These are phyloP conservation scores for Chondrus crispus DNA, from an alignment of 23 red algal species.

Conservation along the genomic window DNA sequence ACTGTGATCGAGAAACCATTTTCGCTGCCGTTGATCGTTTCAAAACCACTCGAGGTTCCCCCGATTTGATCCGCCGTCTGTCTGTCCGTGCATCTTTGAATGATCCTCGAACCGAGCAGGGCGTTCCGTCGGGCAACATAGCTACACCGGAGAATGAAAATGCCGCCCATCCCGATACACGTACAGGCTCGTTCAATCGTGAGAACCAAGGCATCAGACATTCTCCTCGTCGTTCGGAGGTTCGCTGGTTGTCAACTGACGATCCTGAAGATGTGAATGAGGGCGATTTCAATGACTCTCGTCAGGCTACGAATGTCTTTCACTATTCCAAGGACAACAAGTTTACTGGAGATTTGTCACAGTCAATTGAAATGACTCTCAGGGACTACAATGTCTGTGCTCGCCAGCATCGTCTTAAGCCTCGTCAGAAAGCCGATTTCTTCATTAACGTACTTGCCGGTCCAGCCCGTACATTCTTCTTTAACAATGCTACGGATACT, in stretches of 20 bases:
- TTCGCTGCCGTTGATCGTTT: neutral
- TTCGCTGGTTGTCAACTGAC: neutral
- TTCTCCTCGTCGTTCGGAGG: neutral
- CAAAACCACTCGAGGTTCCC: neutral
- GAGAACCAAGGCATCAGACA: neutral
- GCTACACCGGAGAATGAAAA: neutral
- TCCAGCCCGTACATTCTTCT: conserved; percentile 35
- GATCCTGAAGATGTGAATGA: neutral
- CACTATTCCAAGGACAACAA: conserved; percentile 17
- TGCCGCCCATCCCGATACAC: neutral
- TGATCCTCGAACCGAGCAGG: neutral
- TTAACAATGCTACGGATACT: conserved; percentile 17
- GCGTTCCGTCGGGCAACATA: neutral
- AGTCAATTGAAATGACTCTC: neutral
- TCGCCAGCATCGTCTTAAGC: neutral
- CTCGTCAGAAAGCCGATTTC: conserved; percentile 12
- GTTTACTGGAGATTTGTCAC: neutral
- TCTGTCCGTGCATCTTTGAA: neutral
- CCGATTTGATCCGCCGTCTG: neutral
- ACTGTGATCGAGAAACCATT: neutral
- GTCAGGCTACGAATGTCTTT: neutral
- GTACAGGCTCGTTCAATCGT: neutral
- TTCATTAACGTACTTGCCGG: neutral
- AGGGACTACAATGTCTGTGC: neutral
- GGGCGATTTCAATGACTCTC: neutral